Percentiles rank a stretch among this genome's conserved stretches.
Evolutionary conservation across 495 filamentous ascomycete species (phyloP).

Genomic region (Lichina pygmaea): DNA sequence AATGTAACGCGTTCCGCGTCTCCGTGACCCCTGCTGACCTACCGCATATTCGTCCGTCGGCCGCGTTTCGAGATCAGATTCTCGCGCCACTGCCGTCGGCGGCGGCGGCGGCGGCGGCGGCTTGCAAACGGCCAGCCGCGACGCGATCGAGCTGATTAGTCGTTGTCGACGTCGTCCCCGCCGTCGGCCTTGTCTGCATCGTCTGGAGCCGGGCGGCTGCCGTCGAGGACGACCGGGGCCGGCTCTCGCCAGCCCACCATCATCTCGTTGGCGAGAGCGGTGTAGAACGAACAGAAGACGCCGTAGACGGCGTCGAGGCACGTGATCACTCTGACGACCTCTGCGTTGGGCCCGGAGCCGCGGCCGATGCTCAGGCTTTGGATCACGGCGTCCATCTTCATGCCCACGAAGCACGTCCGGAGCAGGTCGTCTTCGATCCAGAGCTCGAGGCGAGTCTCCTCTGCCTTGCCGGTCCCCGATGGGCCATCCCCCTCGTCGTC

Average conservation of each 20-base stretch:
- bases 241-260: background rate
- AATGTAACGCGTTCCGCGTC: too few species aligned
- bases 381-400: slow-evolving; percentile 46
- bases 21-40: too few species aligned
- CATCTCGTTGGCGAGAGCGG: slow-evolving; percentile 40
- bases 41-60: too few species aligned
- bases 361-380: slow-evolving; percentile 18
- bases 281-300: slow-evolving; percentile 30
- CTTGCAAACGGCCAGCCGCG: too few species aligned
- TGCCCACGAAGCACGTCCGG: slow-evolving; percentile 32
- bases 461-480: background rate
- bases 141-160: too few species aligned
- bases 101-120: too few species aligned
- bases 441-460: slow-evolving; percentile 24
- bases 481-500: slow-evolving; percentile 11
- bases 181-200: background rate
- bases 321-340: background rate
- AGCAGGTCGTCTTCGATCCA: slow-evolving; percentile 42
- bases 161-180: too few species aligned
- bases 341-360: background rate
- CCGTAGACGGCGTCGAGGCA: slow-evolving; percentile 25
- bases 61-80: too few species aligned
- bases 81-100: too few species aligned
- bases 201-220: background rate
- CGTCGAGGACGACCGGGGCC: background rate